A percentile compares a stretch with the other conserved stretches of the same genome.
These are phyloP conservation scores for Emergomyces orientalis DNA, from an alignment of 2,329 filamentous ascomycete species.

Conservation along the genomic window DNA sequence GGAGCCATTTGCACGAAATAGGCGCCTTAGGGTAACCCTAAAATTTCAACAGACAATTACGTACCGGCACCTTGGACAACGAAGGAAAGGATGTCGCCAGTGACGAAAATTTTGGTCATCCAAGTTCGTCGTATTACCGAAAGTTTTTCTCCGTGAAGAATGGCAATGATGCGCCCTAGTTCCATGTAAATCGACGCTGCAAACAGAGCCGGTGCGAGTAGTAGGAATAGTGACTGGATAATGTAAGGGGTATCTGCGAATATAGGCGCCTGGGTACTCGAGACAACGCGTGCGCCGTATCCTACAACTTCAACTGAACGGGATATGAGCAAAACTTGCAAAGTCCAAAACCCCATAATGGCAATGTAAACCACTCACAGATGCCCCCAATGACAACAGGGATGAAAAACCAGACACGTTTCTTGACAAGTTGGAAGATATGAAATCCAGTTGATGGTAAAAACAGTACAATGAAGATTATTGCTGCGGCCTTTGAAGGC, in stretches of 20 bases:
- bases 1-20: background rate
- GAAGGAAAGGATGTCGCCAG: constrained; percentile 20
- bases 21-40: background rate
- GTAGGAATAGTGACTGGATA: constrained; percentile 23
- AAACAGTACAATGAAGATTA: constrained; percentile 39
- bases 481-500: constrained; percentile 36
- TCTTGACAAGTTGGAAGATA: constrained; percentile 31
- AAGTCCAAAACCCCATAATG: background rate
- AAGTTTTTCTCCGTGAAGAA: constrained; percentile 22
- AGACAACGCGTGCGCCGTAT: constrained; percentile 11
- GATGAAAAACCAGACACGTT: constrained; percentile 21
- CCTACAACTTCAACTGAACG: constrained; percentile 15
- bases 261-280: constrained; percentile 8
- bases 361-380: constrained; percentile 17
- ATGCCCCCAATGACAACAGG: constrained; percentile 24
- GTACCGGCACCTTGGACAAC: constrained; percentile 17
- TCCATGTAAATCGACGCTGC: constrained; percentile 30
- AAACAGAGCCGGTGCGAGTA: constrained; percentile 30
- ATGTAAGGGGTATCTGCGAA: constrained; percentile 19
- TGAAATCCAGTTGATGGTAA: constrained; percentile 32
- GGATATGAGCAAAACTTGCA: background rate
- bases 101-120: constrained; percentile 26
- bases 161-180: constrained; percentile 27
- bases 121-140: constrained; percentile 21
- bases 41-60: background rate